phyloP scores from a whole-genome alignment of 1,284 basidiomycete species.

The Moesziomyces sp. region DNA sequence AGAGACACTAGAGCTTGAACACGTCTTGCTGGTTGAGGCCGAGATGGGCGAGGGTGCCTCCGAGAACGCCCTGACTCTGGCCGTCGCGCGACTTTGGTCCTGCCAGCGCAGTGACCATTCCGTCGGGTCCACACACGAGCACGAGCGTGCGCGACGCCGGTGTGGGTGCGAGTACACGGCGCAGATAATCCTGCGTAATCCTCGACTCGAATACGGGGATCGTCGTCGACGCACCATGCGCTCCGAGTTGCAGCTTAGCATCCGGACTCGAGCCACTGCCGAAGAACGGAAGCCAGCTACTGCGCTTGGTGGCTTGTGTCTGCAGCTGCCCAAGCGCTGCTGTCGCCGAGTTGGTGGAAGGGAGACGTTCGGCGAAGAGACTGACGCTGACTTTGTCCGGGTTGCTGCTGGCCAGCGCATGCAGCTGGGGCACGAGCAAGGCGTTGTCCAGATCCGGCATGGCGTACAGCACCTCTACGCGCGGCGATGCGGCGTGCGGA shows the following conservation, averaged over 20 bases:
- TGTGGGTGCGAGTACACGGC: background rate
- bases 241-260: conserved; percentile 10
- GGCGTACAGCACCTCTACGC: conserved; percentile 44
- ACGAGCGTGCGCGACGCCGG: conserved; percentile 12
- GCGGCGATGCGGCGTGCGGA: conserved; percentile 1
- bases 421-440: conserved; percentile 42
- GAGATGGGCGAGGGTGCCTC: conserved; percentile 27
- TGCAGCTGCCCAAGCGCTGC: background rate
- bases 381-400: conserved; percentile 23
- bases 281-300: conserved; percentile 15
- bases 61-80: conserved; percentile 33
- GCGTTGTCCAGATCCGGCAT: conserved; percentile 20
- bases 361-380: conserved; percentile 30
- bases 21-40: conserved; percentile 35
- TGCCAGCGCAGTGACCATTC: conserved; percentile 39
- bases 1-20: conserved; percentile 36
- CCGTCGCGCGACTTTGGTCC: conserved; percentile 44
- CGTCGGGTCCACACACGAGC: conserved; percentile 51
- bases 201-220: conserved; percentile 42
- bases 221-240: background rate
- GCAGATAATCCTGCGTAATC: conserved; percentile 34
- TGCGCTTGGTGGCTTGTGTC: background rate
- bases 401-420: conserved; percentile 12
- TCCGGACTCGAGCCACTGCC: conserved; percentile 3
- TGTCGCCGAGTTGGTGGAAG: background rate